phyloP scores from a whole-genome alignment of 2,329 filamentous ascomycete genomes.

The Beauveria brongniartii region DNA sequence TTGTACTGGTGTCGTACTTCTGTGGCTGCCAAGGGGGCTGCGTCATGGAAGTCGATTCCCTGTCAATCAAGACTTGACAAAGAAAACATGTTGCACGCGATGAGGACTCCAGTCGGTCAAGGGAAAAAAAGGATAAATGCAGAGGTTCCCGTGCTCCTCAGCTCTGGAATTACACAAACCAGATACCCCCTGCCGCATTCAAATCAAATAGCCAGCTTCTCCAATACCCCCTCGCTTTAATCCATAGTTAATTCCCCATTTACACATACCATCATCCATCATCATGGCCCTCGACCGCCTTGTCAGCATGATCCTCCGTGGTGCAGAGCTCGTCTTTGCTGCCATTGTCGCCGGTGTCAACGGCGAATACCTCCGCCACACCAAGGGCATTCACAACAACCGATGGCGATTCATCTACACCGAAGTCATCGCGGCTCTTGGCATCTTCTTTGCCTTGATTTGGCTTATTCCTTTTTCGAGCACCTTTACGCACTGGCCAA shows the following conservation, averaged over 20 bases:
- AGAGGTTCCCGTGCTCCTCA: background rate
- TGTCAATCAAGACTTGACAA: background rate
- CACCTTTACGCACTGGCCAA: slow-evolving; percentile 61
- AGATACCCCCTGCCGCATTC: background rate
- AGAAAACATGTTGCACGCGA: background rate
- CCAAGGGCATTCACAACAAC: slow-evolving; percentile 41
- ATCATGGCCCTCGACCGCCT: slow-evolving; percentile 33
- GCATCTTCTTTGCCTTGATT: slow-evolving; percentile 60
- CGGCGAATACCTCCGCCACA: slow-evolving; percentile 53
- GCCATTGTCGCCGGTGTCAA: slow-evolving; percentile 64
- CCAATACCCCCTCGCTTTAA: background rate
- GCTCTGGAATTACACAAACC: background rate
- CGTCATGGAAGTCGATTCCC: slow-evolving; percentile 3
- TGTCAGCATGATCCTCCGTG: slow-evolving; percentile 30
- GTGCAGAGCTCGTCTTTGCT: slow-evolving; percentile 57
- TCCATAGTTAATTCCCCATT: background rate
- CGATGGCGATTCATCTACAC: slow-evolving; percentile 65
- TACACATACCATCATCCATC: background rate
- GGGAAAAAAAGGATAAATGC: background rate
- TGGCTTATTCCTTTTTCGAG: slow-evolving; percentile 65
- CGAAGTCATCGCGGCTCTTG: slow-evolving; percentile 60
- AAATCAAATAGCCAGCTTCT: background rate
- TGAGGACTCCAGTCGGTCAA: background rate
- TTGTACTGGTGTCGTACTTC: background rate
- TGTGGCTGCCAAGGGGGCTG: background rate